These are phyloP conservation scores for Erythrobasidium hasegawianum DNA, from an alignment of 1,284 basidiomycete genomes.

Conservation along the genomic window DNA sequence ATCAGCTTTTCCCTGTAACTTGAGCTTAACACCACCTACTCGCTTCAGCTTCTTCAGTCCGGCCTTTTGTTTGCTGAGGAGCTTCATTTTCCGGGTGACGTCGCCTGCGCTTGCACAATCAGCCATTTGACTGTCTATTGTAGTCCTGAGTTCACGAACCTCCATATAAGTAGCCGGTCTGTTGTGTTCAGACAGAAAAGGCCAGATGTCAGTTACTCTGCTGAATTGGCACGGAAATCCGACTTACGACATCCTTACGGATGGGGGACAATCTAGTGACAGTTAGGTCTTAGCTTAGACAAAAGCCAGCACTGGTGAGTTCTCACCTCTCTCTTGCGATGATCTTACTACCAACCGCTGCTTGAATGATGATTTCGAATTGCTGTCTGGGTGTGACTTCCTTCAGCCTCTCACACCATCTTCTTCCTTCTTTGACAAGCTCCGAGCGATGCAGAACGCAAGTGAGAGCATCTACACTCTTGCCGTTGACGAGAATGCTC, in stretches of 20 bases:
- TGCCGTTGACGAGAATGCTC: conserved; percentile 78
- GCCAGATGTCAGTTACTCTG: conserved; percentile 12
- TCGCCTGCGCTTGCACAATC: conserved; percentile 24
- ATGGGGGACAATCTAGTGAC: conserved; percentile 63
- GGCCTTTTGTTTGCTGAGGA: conserved; percentile 87
- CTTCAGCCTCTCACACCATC: conserved; percentile 81
- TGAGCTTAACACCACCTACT: conserved; percentile 68
- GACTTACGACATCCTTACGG: conserved; percentile 78
- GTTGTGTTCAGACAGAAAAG: neutral
- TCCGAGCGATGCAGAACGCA: conserved; percentile 65
- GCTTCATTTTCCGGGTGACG: conserved; percentile 59
- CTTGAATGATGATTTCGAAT: conserved; percentile 68
- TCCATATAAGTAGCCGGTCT: conserved; percentile 40
- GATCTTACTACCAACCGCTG: conserved; percentile 71
- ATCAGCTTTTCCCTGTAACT: neutral
- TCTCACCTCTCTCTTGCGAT: conserved; percentile 72
- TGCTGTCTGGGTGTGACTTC: conserved; percentile 87
- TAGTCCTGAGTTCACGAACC: no score
- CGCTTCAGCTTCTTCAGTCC: conserved; percentile 80
- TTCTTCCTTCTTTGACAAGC: conserved; percentile 66
- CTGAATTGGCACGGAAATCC: conserved; percentile 44
- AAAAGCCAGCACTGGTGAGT: neutral
- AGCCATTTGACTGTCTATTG: no score
- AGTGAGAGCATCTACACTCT: conserved; percentile 86
- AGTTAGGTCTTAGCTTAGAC: neutral